phyloP scores from a whole-genome alignment of 768 basidiomycete genomes.

The Plicaturopsis crispa region DNA sequence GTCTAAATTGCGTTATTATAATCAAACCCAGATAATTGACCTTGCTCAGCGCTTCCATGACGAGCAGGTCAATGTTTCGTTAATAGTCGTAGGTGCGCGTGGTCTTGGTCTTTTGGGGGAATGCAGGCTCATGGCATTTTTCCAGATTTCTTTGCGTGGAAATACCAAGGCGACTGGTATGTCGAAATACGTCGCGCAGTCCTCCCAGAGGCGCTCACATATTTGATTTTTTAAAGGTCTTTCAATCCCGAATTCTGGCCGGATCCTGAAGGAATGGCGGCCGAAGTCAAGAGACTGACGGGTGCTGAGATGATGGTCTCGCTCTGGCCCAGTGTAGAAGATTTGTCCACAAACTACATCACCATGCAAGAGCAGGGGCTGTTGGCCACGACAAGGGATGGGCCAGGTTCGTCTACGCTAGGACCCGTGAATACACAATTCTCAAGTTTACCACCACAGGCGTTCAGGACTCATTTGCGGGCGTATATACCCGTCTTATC shows the following conservation, averaged over 20 bases:
- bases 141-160: slow-evolving; percentile 29
- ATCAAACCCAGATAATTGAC: slow-evolving; percentile 25
- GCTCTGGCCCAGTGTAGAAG: slow-evolving; percentile 30
- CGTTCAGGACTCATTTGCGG: slow-evolving; percentile 25
- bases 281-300: slow-evolving; percentile 24
- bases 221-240: slow-evolving; percentile 15
- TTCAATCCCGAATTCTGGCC: slow-evolving; percentile 28
- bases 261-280: slow-evolving; percentile 25
- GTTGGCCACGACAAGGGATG: slow-evolving; percentile 26
- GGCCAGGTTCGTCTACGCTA: no score
- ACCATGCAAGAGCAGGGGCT: slow-evolving; percentile 22
- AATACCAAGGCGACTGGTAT: slow-evolving; percentile 30
- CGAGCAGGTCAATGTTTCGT: slow-evolving; percentile 25
- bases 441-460: no score
- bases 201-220: neutral
- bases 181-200: neutral
- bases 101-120: neutral
- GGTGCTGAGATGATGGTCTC: slow-evolving; percentile 33
- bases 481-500: slow-evolving; percentile 27
- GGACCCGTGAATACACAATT: no score
- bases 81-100: slow-evolving; percentile 25
- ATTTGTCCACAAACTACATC: slow-evolving; percentile 26
- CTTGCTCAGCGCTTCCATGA: slow-evolving; percentile 29
- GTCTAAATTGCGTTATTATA: slow-evolving; percentile 28
- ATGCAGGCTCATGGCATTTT: neutral